phyloP scores from a whole-genome alignment of 2,329 filamentous ascomycete species.

The Trichophyton simii region DNA sequence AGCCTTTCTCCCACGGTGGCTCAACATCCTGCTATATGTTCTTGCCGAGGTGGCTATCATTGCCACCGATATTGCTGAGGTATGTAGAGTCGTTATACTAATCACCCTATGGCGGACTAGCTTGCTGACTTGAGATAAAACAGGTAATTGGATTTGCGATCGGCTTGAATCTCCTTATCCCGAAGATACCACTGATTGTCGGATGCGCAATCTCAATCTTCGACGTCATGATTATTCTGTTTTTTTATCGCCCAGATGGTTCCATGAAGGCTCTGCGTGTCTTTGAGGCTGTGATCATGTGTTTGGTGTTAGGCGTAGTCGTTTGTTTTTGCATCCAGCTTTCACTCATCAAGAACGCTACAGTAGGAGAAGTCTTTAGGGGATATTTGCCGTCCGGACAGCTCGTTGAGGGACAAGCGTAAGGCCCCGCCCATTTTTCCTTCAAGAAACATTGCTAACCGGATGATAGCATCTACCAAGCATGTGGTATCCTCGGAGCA shows the following conservation, averaged over 20 bases:
- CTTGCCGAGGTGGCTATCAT: slow-evolving; percentile 57
- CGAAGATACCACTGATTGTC: slow-evolving; percentile 41
- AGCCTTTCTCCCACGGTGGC: slow-evolving; percentile 52
- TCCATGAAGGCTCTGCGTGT: slow-evolving; percentile 40
- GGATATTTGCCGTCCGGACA: slow-evolving; percentile 45
- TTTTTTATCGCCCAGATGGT: slow-evolving; percentile 43
- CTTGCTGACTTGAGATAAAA: slow-evolving; percentile 3
- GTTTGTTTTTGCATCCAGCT: slow-evolving; percentile 47
- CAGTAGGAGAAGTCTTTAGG: slow-evolving; percentile 41
- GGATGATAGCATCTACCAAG: slow-evolving; percentile 38
- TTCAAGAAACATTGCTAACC: slow-evolving; percentile 6
- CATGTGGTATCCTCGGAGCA: slow-evolving; percentile 41
- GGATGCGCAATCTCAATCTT: slow-evolving; percentile 46
- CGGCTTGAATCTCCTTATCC: slow-evolving; percentile 41
- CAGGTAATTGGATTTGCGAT: slow-evolving; percentile 47
- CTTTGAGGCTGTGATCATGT: slow-evolving; percentile 45
- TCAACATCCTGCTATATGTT: slow-evolving; percentile 49
- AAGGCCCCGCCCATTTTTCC: slow-evolving; percentile 12
- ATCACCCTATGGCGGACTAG: not conserved
- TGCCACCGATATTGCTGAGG: slow-evolving; percentile 59
- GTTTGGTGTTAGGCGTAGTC: slow-evolving; percentile 43
- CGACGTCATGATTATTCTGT: slow-evolving; percentile 44
- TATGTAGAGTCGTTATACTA: slow-evolving; percentile 18
- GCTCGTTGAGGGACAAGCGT: slow-evolving; percentile 41
- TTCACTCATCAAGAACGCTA: slow-evolving; percentile 38